Base-by-base conservation (phyloP, 2,329 filamentous ascomycete genomes). In the Colletotrichum liaoningense region DNA sequence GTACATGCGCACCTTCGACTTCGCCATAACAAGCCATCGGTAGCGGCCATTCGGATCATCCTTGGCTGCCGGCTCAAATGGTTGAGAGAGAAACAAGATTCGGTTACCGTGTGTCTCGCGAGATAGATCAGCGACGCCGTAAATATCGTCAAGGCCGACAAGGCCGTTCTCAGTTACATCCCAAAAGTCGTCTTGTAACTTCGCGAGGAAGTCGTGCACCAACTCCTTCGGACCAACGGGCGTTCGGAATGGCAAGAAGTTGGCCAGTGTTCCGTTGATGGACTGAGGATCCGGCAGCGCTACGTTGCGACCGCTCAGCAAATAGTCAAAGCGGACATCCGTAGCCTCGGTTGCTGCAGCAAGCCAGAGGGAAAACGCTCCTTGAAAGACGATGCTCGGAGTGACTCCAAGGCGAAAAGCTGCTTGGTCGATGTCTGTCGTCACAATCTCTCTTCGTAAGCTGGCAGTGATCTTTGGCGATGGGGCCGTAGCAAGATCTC, bases 271-370 rank as follows among this genome's bases (percentile, higher is more conserved):
- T 24, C 83, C 82, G 73, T 81, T 81, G 76, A 84, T 81, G 42
- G 70, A 70, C 64, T 84, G 82, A 5, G 83, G 81, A 63, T 82
- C 76, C 38, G 74, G 76, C 35, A 83, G 73, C 35, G 79, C 78
- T 26, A 83, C 79, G 74, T 84, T 84, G 70, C 83, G 81, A 22
- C 83, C 82, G 1, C 79, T 83, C 63, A 80, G 71, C 55, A 84
- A 80, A 77, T 84, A 80, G 75, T 83, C 82, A 60, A 80, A 81
- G 12, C 71, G 65, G 24, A 83, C 76, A 46, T 80, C 79, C 9
- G 46, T 42, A 4, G 52, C 49, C 11, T 71, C 68, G 19, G 69
- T 78, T 35, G 76, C 75, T 22, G 74, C 76, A 6, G 77, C 74
- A 8, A 83, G 76, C 67, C 77, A 79, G 12, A 82, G 60, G 30